These are phyloP conservation scores for Exophiala alcalophila DNA, from an alignment of 2,329 filamentous ascomycete species.

Conservation along the genomic window DNA sequence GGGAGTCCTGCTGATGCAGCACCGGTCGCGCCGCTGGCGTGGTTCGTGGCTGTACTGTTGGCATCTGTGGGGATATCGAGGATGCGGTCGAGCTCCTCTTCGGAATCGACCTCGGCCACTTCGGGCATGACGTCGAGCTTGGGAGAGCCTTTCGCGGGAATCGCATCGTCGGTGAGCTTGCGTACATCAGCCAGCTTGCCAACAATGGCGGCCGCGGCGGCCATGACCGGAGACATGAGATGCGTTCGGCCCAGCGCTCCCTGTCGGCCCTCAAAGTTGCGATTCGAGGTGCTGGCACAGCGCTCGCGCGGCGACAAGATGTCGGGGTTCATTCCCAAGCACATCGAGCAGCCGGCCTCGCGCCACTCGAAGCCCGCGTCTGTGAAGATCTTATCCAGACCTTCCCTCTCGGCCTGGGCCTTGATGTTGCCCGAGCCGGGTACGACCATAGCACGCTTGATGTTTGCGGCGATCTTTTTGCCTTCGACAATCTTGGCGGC, in stretches of 20 bases:
- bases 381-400: slow-evolving; percentile 85
- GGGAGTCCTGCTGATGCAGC: slow-evolving; percentile 65
- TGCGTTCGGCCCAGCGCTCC: slow-evolving; percentile 89
- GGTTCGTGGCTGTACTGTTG: slow-evolving; percentile 60
- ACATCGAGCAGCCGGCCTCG: slow-evolving; percentile 98
- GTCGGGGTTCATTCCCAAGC: slow-evolving; percentile 98
- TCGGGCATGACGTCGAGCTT: slow-evolving; percentile 60
- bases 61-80: slow-evolving; percentile 63
- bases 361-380: slow-evolving; percentile 97
- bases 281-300: slow-evolving; percentile 92
- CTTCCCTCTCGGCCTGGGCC: slow-evolving; percentile 83
- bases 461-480: slow-evolving; percentile 78
- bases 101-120: slow-evolving; percentile 53
- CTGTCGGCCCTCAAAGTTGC: slow-evolving; percentile 96
- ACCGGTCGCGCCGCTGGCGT: slow-evolving; percentile 48
- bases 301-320: slow-evolving; percentile 89
- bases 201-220: slow-evolving; percentile 81
- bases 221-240: slow-evolving; percentile 96
- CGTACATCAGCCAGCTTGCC: slow-evolving; percentile 92
- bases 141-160: slow-evolving; percentile 54
- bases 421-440: slow-evolving; percentile 94
- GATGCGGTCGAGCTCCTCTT: slow-evolving; percentile 63
- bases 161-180: slow-evolving; percentile 60
- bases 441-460: slow-evolving; percentile 94
- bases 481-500: slow-evolving; percentile 84